These are phyloP conservation scores for Diaporthe ampelina DNA, from an alignment of 2,329 filamentous ascomycete species.

Conservation along the genomic window DNA sequence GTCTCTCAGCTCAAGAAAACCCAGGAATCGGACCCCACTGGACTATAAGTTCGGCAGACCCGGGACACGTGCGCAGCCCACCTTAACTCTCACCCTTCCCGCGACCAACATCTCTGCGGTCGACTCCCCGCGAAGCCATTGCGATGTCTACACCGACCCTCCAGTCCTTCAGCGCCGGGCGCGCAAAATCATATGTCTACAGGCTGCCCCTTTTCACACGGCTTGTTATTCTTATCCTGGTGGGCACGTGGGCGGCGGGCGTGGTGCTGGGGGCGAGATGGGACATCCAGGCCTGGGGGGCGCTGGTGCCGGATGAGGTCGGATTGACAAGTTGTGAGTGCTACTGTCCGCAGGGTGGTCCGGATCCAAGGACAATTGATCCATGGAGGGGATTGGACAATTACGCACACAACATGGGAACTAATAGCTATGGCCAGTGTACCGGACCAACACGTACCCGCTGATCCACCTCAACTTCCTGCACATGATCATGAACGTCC, in stretches of 20 bases:
- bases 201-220: constrained; percentile 92
- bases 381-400: neutral
- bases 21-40: constrained; percentile 16
- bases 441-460: constrained; percentile 92
- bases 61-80: constrained; percentile 34
- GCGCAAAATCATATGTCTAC: constrained; percentile 84
- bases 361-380: neutral
- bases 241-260: constrained; percentile 69
- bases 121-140: neutral
- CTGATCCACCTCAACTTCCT: constrained; percentile 86
- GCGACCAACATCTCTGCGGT: neutral
- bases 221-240: constrained; percentile 74
- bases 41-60: constrained; percentile 14
- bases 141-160: constrained; percentile 48
- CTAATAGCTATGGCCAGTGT: constrained; percentile 70
- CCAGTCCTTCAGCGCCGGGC: constrained; percentile 75
- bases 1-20: neutral
- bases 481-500: constrained; percentile 83
- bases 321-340: constrained; percentile 77
- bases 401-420: constrained; percentile 22
- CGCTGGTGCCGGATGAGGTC: constrained; percentile 83
- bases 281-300: constrained; percentile 82
- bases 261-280: constrained; percentile 73
- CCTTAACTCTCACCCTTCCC: neutral
- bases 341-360: neutral